Evolutionary conservation across 1,284 basidiomycete genomes (phyloP).

Genomic region (Fomes fomentarius): DNA sequence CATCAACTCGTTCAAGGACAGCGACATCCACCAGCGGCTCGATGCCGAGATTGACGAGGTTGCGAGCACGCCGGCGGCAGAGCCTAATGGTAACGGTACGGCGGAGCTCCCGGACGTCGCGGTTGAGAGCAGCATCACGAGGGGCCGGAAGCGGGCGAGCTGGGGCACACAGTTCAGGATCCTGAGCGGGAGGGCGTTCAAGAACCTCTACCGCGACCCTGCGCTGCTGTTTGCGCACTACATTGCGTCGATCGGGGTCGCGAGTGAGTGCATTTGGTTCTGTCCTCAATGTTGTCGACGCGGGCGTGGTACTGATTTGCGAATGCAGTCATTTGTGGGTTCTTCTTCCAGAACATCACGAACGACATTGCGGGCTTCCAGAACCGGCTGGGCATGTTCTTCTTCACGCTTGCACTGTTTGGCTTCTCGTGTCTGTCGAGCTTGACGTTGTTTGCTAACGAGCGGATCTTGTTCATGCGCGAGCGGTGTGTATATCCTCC

Average conservation of each 20-base stretch:
- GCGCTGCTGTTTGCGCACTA: constrained; percentile 92
- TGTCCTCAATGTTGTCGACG: not conserved
- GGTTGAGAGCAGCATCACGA: constrained; percentile 66
- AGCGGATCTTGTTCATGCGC: constrained; percentile 94
- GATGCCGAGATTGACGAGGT: constrained; percentile 61
- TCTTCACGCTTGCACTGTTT: constrained; percentile 94
- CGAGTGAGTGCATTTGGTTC: constrained; percentile 55
- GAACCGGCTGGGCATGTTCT: constrained; percentile 89
- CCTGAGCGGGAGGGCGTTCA: constrained; percentile 95
- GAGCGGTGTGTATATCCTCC: constrained; percentile 68
- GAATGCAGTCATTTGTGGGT: constrained; percentile 72
- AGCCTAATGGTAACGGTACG: constrained; percentile 33
- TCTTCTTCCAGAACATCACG: constrained; percentile 80
- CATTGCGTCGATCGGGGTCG: constrained; percentile 80
- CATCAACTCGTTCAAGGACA: constrained; percentile 72
- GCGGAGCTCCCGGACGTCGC: constrained; percentile 65
- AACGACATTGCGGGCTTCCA: constrained; percentile 96
- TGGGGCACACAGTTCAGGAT: constrained; percentile 92
- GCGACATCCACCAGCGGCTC: constrained; percentile 68
- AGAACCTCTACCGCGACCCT: constrained; percentile 95
- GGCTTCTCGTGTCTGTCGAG: constrained; percentile 96
- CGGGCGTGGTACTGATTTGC: not conserved
- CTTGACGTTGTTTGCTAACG: constrained; percentile 90
- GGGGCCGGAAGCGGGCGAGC: constrained; percentile 83
- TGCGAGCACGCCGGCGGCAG: constrained; percentile 27